A percentile compares a stretch with the other conserved stretches of the same genome.
Evolutionary conservation across 2,329 filamentous ascomycete genomes (phyloP).

Genomic region (Fusarium marasasianum): DNA sequence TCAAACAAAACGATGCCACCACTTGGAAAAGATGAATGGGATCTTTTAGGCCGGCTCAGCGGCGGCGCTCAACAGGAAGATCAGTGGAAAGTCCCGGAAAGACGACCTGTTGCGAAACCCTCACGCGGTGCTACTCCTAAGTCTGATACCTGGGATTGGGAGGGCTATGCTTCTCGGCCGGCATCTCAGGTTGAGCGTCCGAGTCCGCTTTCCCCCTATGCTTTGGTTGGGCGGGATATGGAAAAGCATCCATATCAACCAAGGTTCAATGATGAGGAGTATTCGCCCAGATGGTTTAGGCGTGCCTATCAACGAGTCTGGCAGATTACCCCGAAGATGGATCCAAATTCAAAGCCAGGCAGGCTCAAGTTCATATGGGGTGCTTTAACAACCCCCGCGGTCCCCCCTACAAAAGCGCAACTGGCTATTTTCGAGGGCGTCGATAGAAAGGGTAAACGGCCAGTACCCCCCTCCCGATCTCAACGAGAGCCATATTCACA

Average conservation of each 20-base stretch:
- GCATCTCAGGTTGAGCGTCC: constrained; percentile 51
- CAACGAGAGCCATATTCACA: neutral
- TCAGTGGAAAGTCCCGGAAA: constrained; percentile 51
- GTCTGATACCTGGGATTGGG: constrained; percentile 54
- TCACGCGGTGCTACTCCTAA: neutral
- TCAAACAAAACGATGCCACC: constrained; percentile 64
- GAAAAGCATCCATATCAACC: constrained; percentile 52
- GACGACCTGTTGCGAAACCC: constrained; percentile 38
- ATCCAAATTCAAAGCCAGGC: constrained; percentile 45
- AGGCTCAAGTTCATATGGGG: constrained; percentile 60
- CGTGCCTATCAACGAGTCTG: constrained; percentile 60
- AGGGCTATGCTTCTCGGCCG: constrained; percentile 51
- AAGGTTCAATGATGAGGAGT: constrained; percentile 44
- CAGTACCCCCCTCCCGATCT: constrained; percentile 1
- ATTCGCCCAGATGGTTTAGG: constrained; percentile 55
- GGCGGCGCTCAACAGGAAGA: constrained; percentile 50
- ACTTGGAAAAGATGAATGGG: constrained; percentile 63
- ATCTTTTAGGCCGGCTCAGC: constrained; percentile 59
- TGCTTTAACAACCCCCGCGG: constrained; percentile 35
- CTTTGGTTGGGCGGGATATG: constrained; percentile 25
- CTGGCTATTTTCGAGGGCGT: constrained; percentile 60
- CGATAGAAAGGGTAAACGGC: constrained; percentile 40
- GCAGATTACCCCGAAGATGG: constrained; percentile 56
- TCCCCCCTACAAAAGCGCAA: constrained; percentile 47
- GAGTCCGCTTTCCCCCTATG: constrained; percentile 45